Base-by-base conservation (phyloP, 1,284 basidiomycete genomes). In the Apiotrichum gracile region DNA sequence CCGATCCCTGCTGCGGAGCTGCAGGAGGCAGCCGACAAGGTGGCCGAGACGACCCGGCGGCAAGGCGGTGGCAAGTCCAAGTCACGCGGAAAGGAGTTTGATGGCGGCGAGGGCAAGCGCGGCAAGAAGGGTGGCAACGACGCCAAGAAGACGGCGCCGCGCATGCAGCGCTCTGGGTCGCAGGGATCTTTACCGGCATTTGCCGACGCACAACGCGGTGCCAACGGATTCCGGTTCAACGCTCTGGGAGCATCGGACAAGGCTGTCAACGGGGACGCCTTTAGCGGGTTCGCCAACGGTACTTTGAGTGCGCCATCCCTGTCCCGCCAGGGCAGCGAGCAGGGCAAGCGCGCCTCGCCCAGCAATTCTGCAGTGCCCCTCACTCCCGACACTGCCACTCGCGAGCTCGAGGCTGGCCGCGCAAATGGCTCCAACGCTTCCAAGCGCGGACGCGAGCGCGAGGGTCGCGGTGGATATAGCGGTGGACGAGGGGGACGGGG, bases 1-100 rank as follows among this genome's bases (percentile, higher is more conserved):
- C 58, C 72, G 6, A 76, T 76, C 22, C 72, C 75, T 4, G 69
- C 72, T 2, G 57, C 66, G 0, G 74, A 76, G 51, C 61, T 76
- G n/a, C 67, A 73, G 27, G 73, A 73, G 24, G 73, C 75, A 10
- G 68, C 68, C 4, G 75, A 76, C 51, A 64, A 70, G 59, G 72
- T 66, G 1, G 68, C 68, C 2, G 69, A 67, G 39, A 51, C 52
- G 7, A 62, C 47, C 22, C 54, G 64, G 46, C 61, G 52, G 53
- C 62, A 58, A 49, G 47, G 17, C 6, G 29, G n/a, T n/a, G n/a
- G 51, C 39, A 58, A 58, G 34, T 55, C 64, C 21, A 63, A 65
- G 47, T 55, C 61, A 44, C 54, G 35, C 16, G 52, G 14, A 13
- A 52, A 49, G 51, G 45, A 55, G 17, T 57, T 55, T 24, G 57